Evolutionary conservation across 495 filamentous ascomycete species (phyloP).

Genomic region (Jackrogersella multiformis): DNA sequence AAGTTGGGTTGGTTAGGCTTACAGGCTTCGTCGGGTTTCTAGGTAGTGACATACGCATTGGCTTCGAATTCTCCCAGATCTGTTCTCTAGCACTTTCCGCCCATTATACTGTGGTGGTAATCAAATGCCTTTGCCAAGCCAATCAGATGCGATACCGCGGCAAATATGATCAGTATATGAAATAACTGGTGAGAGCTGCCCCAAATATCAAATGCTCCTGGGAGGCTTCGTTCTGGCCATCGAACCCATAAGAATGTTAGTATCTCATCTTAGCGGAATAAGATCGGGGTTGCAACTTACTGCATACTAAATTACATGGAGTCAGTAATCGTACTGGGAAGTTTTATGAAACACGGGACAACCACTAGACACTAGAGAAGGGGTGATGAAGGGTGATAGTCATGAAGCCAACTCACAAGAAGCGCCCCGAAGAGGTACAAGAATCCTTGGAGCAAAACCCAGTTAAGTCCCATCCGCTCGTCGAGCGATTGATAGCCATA

Average conservation of each 20-base stretch:
- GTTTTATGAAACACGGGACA: no score
- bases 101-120: slow-evolving; percentile 54
- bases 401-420: slow-evolving; percentile 51
- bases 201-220: slow-evolving; percentile 76
- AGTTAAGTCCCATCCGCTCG: slow-evolving; percentile 80
- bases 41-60: neutral
- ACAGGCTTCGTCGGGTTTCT: neutral
- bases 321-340: slow-evolving; percentile 14
- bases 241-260: slow-evolving; percentile 50
- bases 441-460: slow-evolving; percentile 78
- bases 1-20: neutral
- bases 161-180: slow-evolving; percentile 74
- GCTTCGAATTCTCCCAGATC: neutral
- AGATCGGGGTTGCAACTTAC: slow-evolving; percentile 33
- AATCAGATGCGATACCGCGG: slow-evolving; percentile 70
- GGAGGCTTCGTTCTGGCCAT: slow-evolving; percentile 69
- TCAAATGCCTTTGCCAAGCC: slow-evolving; percentile 67
- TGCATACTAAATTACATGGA: slow-evolving; percentile 19
- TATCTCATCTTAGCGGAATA: slow-evolving; percentile 1
- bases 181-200: slow-evolving; percentile 85
- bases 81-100: slow-evolving; percentile 43
- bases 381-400: neutral
- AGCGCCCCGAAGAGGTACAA: slow-evolving; percentile 88
- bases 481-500: slow-evolving; percentile 61
- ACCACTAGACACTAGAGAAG: no score